A percentile compares a stretch with the other conserved stretches of the same genome.
phyloP scores from a whole-genome alignment of 345 rosid genomes.

The Ailanthus altissimus region DNA sequence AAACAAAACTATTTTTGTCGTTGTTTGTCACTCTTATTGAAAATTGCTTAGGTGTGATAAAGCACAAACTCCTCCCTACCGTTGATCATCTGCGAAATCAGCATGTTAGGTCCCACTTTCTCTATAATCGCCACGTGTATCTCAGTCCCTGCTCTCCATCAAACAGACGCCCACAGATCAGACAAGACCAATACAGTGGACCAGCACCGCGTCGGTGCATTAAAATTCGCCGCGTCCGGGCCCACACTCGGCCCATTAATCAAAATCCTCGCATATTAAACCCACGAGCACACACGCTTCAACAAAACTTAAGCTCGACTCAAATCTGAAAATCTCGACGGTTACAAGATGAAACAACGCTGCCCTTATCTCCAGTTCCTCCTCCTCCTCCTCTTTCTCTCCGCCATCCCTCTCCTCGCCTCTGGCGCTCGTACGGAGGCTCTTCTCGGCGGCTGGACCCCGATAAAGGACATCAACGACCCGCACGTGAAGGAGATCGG shows the following conservation, averaged over 20 bases:
- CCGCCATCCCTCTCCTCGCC: slow-evolving; percentile 24
- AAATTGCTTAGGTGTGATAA: not conserved
- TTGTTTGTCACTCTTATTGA: not conserved
- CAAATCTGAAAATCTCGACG: not conserved
- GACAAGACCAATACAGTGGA: not conserved
- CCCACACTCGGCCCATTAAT: too few relatives aligned
- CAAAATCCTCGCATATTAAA: not conserved
- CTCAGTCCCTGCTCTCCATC: not conserved
- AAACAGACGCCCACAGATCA: not conserved
- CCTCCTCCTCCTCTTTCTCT: slow-evolving; percentile 12
- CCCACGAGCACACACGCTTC: too few relatives aligned
- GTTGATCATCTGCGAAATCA: not conserved
- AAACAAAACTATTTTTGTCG: too few relatives aligned
- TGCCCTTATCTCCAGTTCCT: not conserved
- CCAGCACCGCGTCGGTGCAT: not conserved
- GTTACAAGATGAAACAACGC: not conserved
- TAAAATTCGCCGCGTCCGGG: not conserved
- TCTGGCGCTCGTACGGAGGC: slow-evolving; percentile 1
- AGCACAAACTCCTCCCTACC: too few relatives aligned
- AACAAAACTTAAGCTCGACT: too few relatives aligned
- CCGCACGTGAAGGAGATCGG: slow-evolving; percentile 52
- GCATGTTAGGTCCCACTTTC: not conserved
- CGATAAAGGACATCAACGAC: slow-evolving; percentile 43
- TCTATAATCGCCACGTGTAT: not conserved
- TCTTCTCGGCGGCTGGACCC: slow-evolving; percentile 48